phyloP scores from a whole-genome alignment of 1,284 basidiomycete species.

The Tilletia horrida region DNA sequence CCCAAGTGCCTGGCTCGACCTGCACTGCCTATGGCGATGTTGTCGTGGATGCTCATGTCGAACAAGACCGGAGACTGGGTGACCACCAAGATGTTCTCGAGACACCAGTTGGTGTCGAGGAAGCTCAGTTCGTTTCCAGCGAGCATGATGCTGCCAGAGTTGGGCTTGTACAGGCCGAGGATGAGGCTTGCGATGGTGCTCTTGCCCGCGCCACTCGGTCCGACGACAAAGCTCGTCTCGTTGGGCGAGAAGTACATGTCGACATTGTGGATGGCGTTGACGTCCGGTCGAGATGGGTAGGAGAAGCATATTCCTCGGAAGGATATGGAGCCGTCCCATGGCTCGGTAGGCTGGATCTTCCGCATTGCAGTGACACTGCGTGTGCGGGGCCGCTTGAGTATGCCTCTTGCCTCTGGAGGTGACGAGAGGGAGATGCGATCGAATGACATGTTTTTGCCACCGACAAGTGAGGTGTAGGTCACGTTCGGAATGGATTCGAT shows the following conservation, averaged over 20 bases:
- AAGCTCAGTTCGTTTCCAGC: constrained; percentile 73
- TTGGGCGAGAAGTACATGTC: constrained; percentile 71
- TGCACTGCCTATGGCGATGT: constrained; percentile 72
- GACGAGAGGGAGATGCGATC: too few relatives aligned
- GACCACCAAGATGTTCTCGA: constrained; percentile 72
- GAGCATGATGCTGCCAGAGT: constrained; percentile 63
- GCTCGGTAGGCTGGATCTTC: constrained; percentile 29
- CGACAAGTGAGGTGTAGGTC: neutral
- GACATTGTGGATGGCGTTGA: constrained; percentile 65
- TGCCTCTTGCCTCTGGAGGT: too few relatives aligned
- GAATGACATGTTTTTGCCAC: too few relatives aligned
- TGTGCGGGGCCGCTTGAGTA: too few relatives aligned
- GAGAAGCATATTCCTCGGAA: constrained; percentile 74
- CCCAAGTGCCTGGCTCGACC: constrained; percentile 34
- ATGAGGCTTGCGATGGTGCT: constrained; percentile 83
- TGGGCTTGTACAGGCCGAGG: constrained; percentile 68
- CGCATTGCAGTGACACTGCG: constrained; percentile 27
- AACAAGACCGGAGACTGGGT: constrained; percentile 74
- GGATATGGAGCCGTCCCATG: constrained; percentile 68
- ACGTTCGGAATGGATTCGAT: constrained; percentile 27
- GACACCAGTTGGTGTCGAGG: constrained; percentile 72
- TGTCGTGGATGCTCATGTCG: constrained; percentile 79
- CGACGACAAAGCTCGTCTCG: constrained; percentile 89
- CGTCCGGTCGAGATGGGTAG: constrained; percentile 75
- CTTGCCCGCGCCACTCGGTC: constrained; percentile 85